phyloP scores from a whole-genome alignment of 441 rosid species.

The Erodium moschatum region DNA sequence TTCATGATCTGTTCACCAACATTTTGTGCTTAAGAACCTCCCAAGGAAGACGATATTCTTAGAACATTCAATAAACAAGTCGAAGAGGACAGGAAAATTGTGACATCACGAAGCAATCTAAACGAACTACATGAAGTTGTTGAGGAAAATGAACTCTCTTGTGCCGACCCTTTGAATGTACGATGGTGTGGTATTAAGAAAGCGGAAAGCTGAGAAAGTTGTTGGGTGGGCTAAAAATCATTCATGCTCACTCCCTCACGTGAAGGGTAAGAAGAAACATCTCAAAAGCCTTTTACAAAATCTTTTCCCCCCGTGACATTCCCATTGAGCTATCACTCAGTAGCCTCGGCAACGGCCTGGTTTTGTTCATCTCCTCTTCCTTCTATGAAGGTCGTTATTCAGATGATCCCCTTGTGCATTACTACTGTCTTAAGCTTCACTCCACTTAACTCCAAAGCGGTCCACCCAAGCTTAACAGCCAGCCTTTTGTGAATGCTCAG shows the following conservation, averaged over 20 bases:
- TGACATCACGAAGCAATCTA: constrained; percentile 75
- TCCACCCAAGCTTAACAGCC: too few relatives aligned
- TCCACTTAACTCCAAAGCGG: too few relatives aligned
- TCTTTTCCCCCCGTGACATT: too few relatives aligned
- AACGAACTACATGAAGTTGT: constrained; percentile 83
- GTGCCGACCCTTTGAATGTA: constrained; percentile 60
- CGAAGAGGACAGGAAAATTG: constrained; percentile 79
- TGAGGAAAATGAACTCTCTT: constrained; percentile 74
- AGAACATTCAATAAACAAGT: constrained; percentile 72
- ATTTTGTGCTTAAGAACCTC: constrained; percentile 56
- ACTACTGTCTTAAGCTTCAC: too few relatives aligned
- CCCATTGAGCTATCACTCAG: too few relatives aligned
- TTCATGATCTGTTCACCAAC: constrained; percentile 70
- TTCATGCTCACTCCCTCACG: constrained; percentile 47
- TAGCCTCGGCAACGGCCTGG: too few relatives aligned
- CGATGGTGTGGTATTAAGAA: constrained; percentile 78
- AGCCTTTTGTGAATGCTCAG: too few relatives aligned
- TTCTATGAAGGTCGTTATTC: too few relatives aligned
- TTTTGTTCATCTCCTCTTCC: too few relatives aligned
- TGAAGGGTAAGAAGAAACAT: too few relatives aligned
- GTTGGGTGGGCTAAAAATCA: constrained; percentile 97
- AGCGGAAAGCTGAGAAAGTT: constrained; percentile 72
- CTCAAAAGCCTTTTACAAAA: too few relatives aligned
- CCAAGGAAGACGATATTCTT: constrained; percentile 80
- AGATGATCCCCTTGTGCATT: too few relatives aligned